A percentile compares a stretch with the other conserved stretches of the same genome.
Evolutionary conservation across 176 grass and related monocot genomes (phyloP).

Genomic region (Typha latifolia): DNA sequence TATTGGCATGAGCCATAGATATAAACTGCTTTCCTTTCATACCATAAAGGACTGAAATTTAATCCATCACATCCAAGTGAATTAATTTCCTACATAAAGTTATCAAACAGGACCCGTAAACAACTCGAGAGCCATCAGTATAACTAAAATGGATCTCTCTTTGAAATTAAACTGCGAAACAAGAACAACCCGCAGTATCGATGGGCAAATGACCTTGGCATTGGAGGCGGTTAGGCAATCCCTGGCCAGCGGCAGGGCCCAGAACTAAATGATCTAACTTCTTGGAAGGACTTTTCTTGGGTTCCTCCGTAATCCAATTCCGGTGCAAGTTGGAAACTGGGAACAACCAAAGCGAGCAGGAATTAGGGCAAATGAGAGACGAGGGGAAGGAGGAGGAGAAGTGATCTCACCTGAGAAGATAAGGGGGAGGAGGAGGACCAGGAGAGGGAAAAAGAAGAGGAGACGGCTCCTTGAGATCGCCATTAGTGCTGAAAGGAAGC

Average conservation of each 20-base stretch:
- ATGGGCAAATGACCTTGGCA: conserved; percentile 37
- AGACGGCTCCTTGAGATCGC: conserved; percentile 23
- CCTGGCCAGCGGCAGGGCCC: conserved; percentile 52
- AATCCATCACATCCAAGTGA: not conserved
- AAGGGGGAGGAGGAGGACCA: conserved; percentile 45
- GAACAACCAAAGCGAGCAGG: conserved; percentile 6
- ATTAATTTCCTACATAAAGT: not conserved
- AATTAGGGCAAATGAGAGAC: conserved; percentile 2
- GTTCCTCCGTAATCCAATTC: conserved; percentile 27
- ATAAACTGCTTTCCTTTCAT: too few species aligned
- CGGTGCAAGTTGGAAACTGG: conserved; percentile 47
- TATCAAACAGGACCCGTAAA: too few species aligned
- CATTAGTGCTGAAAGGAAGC: conserved; percentile 26
- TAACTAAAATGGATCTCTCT: too few species aligned
- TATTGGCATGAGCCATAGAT: not conserved
- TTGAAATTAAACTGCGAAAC: not conserved
- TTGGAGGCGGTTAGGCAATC: conserved; percentile 52
- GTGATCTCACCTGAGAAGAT: conserved; percentile 46
- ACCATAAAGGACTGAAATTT: not conserved
- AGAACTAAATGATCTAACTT: conserved; percentile 40
- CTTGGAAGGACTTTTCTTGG: conserved; percentile 13
- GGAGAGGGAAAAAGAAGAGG: conserved; percentile 23
- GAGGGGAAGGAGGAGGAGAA: conserved; percentile 2
- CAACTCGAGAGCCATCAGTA: too few species aligned
- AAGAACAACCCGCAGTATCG: too few species aligned